These are phyloP conservation scores for Eragrostis tef DNA, from an alignment of 202 grass and related monocot species.

Conservation along the genomic window DNA sequence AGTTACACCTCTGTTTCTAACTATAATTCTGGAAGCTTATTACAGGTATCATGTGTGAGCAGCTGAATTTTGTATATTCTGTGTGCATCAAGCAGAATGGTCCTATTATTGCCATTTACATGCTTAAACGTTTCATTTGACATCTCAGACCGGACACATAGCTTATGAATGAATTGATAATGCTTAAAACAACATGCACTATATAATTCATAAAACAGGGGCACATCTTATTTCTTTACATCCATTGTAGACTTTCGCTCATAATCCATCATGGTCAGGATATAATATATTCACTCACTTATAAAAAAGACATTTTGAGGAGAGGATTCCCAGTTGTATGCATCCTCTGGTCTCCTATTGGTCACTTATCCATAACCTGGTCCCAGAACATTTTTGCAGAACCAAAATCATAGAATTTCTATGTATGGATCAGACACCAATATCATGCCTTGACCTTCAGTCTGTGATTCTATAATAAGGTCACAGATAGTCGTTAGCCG, in stretches of 20 bases:
- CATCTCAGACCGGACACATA: not conserved
- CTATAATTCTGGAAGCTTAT: not conserved
- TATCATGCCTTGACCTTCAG: not conserved
- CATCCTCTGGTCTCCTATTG: not conserved
- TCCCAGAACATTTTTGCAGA: constrained; percentile 21
- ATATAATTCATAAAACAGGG: not conserved
- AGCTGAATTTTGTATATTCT: not conserved
- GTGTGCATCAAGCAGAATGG: not conserved
- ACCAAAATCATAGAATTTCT: not conserved
- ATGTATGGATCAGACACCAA: constrained; percentile 31
- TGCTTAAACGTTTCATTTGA: constrained; percentile 8
- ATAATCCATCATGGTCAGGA: not conserved
- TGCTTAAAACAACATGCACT: not conserved
- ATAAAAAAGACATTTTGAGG: not conserved
- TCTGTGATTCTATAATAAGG: constrained; percentile 3
- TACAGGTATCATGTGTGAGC: not conserved
- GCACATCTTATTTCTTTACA: not conserved
- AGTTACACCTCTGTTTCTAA: not conserved
- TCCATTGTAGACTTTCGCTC: not conserved
- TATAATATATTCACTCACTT: not conserved
- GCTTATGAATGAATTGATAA: not conserved
- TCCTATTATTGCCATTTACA: not conserved
- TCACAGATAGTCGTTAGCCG: not conserved
- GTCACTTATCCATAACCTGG: not conserved
- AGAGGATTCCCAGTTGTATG: not conserved